These are phyloP conservation scores for Mrakia blollopis DNA, from an alignment of 768 basidiomycete species.

Conservation along the genomic window DNA sequence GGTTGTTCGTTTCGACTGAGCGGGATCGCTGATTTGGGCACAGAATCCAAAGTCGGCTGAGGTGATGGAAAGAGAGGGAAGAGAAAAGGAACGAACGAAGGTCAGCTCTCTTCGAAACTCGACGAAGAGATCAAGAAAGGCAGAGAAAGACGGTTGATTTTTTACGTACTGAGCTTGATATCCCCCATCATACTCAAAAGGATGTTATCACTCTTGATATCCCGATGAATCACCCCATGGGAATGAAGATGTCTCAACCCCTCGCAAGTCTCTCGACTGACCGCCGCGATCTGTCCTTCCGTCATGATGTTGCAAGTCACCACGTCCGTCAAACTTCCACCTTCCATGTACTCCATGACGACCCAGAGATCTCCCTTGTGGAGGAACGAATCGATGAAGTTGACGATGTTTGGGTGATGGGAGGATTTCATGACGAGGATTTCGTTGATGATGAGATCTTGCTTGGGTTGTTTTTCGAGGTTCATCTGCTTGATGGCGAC, in stretches of 20 bases:
- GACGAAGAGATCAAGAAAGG: too few species aligned
- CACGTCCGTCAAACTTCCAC: slow-evolving; percentile 81
- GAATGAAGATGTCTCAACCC: slow-evolving; percentile 91
- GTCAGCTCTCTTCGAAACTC: slow-evolving; percentile 22
- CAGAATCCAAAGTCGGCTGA: slow-evolving; percentile 47
- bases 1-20: slow-evolving; percentile 74
- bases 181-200: slow-evolving; percentile 86
- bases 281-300: slow-evolving; percentile 97
- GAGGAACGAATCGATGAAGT: slow-evolving; percentile 97
- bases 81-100: background rate
- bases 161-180: slow-evolving; percentile 87
- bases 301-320: slow-evolving; percentile 95
- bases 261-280: slow-evolving; percentile 84
- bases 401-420: slow-evolving; percentile 97
- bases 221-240: slow-evolving; percentile 96
- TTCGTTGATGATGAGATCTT: slow-evolving; percentile 99
- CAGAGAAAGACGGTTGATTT: background rate
- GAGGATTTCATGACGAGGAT: slow-evolving; percentile 98
- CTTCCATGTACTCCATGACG: slow-evolving; percentile 99
- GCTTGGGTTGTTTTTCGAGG: slow-evolving; percentile 98
- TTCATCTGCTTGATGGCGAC: slow-evolving; percentile 99
- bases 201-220: slow-evolving; percentile 99
- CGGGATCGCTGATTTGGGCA: slow-evolving; percentile 45
- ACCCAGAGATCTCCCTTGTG: slow-evolving; percentile 99
- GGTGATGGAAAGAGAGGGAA: too few species aligned